Evolutionary conservation across 2,329 filamentous ascomycete species (phyloP).

Genomic region (Pseudocercospora vitis): DNA sequence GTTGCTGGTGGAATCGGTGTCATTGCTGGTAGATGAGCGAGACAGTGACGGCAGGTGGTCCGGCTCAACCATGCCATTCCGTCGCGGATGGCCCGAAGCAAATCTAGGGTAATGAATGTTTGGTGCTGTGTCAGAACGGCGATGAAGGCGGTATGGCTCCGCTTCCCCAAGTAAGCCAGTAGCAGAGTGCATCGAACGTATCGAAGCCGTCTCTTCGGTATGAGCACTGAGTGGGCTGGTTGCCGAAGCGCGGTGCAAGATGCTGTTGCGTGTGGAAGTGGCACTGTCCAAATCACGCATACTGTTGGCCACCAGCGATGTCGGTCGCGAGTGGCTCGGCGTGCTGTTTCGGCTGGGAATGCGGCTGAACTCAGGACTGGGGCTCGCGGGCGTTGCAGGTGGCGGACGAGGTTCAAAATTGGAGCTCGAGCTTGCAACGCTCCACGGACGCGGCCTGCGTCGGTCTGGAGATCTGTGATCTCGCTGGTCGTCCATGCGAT

Average conservation of each 20-base stretch:
- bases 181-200: slow-evolving; percentile 36
- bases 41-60: slow-evolving; percentile 54
- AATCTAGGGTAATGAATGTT: slow-evolving; percentile 52
- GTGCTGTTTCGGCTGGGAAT: slow-evolving; percentile 41
- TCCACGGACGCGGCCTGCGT: slow-evolving; percentile 40
- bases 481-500: slow-evolving; percentile 51
- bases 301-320: slow-evolving; percentile 37
- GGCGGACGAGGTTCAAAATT: slow-evolving; percentile 56
- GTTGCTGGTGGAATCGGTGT: slow-evolving; percentile 33
- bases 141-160: slow-evolving; percentile 32
- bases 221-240: slow-evolving; percentile 36
- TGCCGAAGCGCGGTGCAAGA: slow-evolving; percentile 31
- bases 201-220: slow-evolving; percentile 37
- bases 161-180: slow-evolving; percentile 35
- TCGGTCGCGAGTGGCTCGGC: slow-evolving; percentile 36
- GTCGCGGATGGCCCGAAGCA: slow-evolving; percentile 61
- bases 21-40: slow-evolving; percentile 32
- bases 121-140: slow-evolving; percentile 39
- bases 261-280: slow-evolving; percentile 36
- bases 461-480: slow-evolving; percentile 51
- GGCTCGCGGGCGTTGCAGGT: slow-evolving; percentile 63
- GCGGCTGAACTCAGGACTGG: slow-evolving; percentile 53
- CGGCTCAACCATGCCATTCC: slow-evolving; percentile 63
- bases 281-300: slow-evolving; percentile 32
- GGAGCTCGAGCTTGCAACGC: slow-evolving; percentile 36